phyloP scores from a whole-genome alignment of 495 filamentous ascomycete species.

The Cairneyella variabilis region DNA sequence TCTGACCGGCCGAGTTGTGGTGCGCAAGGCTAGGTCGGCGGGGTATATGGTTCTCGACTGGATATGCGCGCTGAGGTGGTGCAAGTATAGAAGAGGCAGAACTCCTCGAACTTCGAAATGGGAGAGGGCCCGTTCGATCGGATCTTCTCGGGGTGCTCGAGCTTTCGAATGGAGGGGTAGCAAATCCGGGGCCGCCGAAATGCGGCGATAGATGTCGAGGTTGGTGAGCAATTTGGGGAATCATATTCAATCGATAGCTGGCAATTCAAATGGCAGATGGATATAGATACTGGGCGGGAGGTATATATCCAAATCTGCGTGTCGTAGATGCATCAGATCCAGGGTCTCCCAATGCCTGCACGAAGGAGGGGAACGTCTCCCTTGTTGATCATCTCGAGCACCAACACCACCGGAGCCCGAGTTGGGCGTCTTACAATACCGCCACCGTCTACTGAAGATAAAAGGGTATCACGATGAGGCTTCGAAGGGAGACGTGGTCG shows the following conservation, averaged over 20 bases:
- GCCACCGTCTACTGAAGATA: conserved; percentile 2
- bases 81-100: conserved; percentile 5
- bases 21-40: conserved; percentile 11
- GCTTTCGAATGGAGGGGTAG: conserved; percentile 21
- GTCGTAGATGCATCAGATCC: conserved; percentile 15
- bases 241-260: conserved; percentile 18
- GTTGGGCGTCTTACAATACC: conserved; percentile 13
- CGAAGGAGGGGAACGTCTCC: conserved; percentile 21
- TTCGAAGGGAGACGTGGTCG: too few species aligned
- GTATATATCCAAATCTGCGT: too few species aligned
- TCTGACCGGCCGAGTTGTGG: conserved; percentile 1
- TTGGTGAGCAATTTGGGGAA: conserved; percentile 24
- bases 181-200: conserved; percentile 21
- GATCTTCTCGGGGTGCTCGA: conserved; percentile 6
- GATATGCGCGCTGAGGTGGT: conserved; percentile 19
- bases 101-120: conserved; percentile 19
- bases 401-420: conserved; percentile 16
- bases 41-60: conserved; percentile 17
- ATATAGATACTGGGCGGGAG: conserved; percentile 4
- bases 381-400: conserved; percentile 25
- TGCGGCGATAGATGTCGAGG: conserved; percentile 20
- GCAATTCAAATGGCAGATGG: not conserved
- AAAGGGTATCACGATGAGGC: not conserved
- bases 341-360: conserved; percentile 24
- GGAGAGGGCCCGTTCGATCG: conserved; percentile 17